Percentiles rank a stretch among this genome's conserved stretches.
Evolutionary conservation across 495 filamentous ascomycete genomes (phyloP).

Genomic region (Neurospora intermedia): DNA sequence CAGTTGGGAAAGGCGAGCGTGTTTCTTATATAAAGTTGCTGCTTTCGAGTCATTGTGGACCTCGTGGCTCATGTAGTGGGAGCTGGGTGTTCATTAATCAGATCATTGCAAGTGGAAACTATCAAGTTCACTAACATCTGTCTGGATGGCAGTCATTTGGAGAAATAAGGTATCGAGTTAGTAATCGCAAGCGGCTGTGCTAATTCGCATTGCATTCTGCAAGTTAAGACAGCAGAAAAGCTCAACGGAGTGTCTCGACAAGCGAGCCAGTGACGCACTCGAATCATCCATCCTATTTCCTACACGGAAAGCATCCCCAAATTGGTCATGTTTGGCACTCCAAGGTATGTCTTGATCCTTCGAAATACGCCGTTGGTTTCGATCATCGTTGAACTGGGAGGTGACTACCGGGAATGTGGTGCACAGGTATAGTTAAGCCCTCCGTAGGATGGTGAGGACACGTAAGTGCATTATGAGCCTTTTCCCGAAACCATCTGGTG

Average conservation of each 20-base stretch:
- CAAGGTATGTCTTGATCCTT: too few relatives aligned
- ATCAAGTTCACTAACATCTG: background rate
- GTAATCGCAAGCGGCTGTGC: background rate
- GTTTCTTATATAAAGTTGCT: background rate
- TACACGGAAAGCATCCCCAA: too few relatives aligned
- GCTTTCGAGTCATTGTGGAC: background rate
- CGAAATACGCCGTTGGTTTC: too few relatives aligned
- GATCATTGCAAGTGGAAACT: background rate
- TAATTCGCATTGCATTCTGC: background rate
- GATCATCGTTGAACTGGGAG: too few relatives aligned
- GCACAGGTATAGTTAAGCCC: too few relatives aligned
- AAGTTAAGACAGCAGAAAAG: background rate
- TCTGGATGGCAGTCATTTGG: background rate
- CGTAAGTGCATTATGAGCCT: too few relatives aligned
- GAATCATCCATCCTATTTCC: background rate
- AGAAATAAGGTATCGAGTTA: background rate
- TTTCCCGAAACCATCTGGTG: too few relatives aligned
- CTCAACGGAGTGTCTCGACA: background rate
- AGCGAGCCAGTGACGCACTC: background rate
- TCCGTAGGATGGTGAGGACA: too few relatives aligned
- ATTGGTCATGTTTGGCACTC: too few relatives aligned
- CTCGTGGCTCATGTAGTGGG: background rate
- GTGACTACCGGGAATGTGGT: too few relatives aligned
- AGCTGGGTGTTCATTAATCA: background rate
- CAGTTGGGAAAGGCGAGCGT: background rate